Conservation (phyloP, 371 early-diverging fungal species). For the Apophysomyces sp. region DNA sequence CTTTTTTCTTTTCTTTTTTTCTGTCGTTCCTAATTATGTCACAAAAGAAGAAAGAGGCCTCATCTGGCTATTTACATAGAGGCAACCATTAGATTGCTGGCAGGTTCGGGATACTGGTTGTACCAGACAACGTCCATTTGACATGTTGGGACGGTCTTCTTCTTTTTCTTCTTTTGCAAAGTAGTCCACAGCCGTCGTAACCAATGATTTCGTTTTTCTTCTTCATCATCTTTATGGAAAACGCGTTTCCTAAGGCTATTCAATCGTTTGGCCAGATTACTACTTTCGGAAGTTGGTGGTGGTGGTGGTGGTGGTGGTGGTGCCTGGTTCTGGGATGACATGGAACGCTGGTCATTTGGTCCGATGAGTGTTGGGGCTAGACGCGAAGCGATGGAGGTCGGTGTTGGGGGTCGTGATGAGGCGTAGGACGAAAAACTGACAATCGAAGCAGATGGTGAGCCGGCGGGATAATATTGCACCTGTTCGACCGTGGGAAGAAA, state of each 20-base stretch:
- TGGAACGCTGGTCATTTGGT: background rate
- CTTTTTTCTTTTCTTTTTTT: background rate
- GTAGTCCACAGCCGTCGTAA: background rate
- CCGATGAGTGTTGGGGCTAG: background rate
- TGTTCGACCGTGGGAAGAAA: slow-evolving; percentile 37
- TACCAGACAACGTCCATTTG: background rate
- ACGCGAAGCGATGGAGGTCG: background rate
- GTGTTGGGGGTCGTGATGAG: background rate
- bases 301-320: too few relatives aligned
- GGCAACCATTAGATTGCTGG: background rate
- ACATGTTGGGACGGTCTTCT: background rate
- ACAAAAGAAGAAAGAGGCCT: background rate
- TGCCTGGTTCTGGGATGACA: background rate
- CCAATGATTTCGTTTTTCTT: background rate
- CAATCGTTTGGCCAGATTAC: background rate
- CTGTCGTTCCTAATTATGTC: background rate
- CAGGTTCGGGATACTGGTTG: background rate
- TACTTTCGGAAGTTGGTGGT: too few relatives aligned
- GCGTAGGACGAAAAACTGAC: background rate
- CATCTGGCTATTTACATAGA: background rate
- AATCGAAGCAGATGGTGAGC: background rate
- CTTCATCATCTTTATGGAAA: background rate
- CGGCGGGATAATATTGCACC: background rate
- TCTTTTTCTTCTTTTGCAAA: background rate
- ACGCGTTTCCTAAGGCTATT: background rate